Percentiles rank a stretch among this genome's conserved stretches.
Evolutionary conservation across 2,329 filamentous ascomycete species (phyloP).

Genomic region (Venturia nashicola): DNA sequence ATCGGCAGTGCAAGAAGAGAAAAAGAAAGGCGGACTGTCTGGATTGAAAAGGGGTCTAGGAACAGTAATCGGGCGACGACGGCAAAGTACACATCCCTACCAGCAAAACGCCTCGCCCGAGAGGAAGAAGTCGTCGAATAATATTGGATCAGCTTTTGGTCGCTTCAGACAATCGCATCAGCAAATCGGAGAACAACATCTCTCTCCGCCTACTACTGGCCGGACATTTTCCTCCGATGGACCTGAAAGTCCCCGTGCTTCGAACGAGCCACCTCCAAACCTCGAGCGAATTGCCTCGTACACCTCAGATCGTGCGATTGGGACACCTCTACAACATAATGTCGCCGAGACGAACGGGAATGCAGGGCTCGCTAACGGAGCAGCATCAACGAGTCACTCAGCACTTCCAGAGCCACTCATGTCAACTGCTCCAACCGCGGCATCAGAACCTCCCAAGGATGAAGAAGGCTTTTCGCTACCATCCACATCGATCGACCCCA

Average conservation of each 20-base stretch:
- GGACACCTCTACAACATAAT: constrained; percentile 16
- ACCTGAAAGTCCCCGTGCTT: constrained; percentile 12
- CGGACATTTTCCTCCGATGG: neutral
- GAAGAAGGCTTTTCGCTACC: constrained; percentile 68
- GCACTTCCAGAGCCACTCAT: constrained; percentile 24
- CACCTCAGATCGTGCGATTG: constrained; percentile 15
- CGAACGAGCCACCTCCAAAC: constrained; percentile 17
- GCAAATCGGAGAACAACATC: neutral
- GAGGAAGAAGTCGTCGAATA: constrained; percentile 38
- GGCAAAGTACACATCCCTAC: constrained; percentile 28
- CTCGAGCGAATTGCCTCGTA: neutral
- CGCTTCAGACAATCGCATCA: constrained; percentile 9
- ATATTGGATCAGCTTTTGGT: constrained; percentile 23
- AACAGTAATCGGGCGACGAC: constrained; percentile 26
- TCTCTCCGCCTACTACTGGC: constrained; percentile 5
- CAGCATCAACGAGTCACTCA: constrained; percentile 21
- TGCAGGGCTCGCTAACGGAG: constrained; percentile 14
- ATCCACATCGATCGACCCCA: constrained; percentile 41
- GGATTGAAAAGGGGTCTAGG: constrained; percentile 26
- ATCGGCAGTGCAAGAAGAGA: constrained; percentile 13
- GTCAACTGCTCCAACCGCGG: constrained; percentile 13
- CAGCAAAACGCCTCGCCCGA: constrained; percentile 31
- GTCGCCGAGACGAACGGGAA: constrained; percentile 12
- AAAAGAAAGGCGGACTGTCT: constrained; percentile 23
- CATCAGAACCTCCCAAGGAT: constrained; percentile 42